Base-by-base conservation (phyloP, 2,329 filamentous ascomycete species). In the Neopestalotiopsis clavispora region DNA sequence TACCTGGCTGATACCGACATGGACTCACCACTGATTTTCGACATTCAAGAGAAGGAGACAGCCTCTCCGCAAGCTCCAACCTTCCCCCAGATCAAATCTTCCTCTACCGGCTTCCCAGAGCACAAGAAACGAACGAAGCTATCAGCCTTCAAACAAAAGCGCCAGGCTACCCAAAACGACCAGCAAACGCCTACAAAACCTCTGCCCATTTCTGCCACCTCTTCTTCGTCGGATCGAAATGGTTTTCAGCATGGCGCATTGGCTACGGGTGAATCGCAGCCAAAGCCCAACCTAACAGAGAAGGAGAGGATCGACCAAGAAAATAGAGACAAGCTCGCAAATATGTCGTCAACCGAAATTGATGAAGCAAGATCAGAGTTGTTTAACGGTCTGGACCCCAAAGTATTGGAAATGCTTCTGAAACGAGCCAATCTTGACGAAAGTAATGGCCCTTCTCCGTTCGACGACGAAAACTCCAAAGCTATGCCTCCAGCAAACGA, bases 291-390 rank as follows among this genome's bases (percentile, higher is more conserved):
- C 57, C 79, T 85, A 12, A 84, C 86, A 58, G 94, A 97, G 76
- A 90, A 89, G 75, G 83, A 83, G 71, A 85, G 87, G 4, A 98
- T 99, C 78, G 92, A 95, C 75, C 86, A 90, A 73, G 94, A 98
- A 78, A 99, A 98, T 76, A 88, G 83, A 59, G 86, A 90, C 69
- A 88, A 88, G 70, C 80, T 99, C 61, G 90, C 90, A 14, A 84
- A 85, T 32, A 98, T 99, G 96, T 92, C 92, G 1, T 83, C 89
- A 0, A 87, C 89, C 49, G 94, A 98, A 80, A 97, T 98, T 69
- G 90, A 92, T 71, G 85, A 91, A 73, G 94, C 96, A 70, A 89
- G 92, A 58, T 85, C 89, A 69, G 95, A 98, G 73, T 83, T 99
- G n/a, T 86, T 97, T 77, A 86, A 85, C n/a, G 89, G 88, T 7